phyloP scores from a whole-genome alignment of 1,284 basidiomycete genomes.

The Heterobasidion irregulare region DNA sequence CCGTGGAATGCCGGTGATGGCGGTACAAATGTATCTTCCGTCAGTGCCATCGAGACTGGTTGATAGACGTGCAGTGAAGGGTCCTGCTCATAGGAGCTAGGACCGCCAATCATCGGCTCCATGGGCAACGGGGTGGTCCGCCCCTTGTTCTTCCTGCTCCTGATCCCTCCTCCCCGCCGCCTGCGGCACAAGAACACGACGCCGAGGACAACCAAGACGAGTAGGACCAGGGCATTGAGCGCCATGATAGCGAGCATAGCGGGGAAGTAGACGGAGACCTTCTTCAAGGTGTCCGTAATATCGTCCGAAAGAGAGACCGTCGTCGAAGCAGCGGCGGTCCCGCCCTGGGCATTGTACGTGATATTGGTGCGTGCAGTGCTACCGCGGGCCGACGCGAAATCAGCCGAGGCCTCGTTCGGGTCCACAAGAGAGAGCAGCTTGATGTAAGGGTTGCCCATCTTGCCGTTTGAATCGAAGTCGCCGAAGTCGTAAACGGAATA shows the following conservation, averaged over 20 bases:
- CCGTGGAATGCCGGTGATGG: slow-evolving; percentile 56
- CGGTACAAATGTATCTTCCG: slow-evolving; percentile 63
- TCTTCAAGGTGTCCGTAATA: slow-evolving; percentile 46
- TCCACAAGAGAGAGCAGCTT: slow-evolving; percentile 62
- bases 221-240: slow-evolving; percentile 59
- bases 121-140: slow-evolving; percentile 48
- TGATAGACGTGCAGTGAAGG: slow-evolving; percentile 39
- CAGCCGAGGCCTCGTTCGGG: slow-evolving; percentile 56
- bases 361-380: slow-evolving; percentile 55
- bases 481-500: slow-evolving; percentile 86
- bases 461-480: slow-evolving; percentile 54
- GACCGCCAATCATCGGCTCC: slow-evolving; percentile 16
- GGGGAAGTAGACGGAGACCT: slow-evolving; percentile 55
- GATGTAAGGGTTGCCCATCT: slow-evolving; percentile 69
- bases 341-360: slow-evolving; percentile 52
- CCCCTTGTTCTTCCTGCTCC: slow-evolving; percentile 34
- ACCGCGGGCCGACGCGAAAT: slow-evolving; percentile 61
- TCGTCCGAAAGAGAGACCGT: slow-evolving; percentile 44
- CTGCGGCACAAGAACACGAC: slow-evolving; percentile 37
- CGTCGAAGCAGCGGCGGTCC: slow-evolving; percentile 28
- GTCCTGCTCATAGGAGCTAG: slow-evolving; percentile 13
- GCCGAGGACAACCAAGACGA: slow-evolving; percentile 45
- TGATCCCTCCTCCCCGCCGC: slow-evolving; percentile 26
- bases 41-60: slow-evolving; percentile 69
- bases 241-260: slow-evolving; percentile 64